Evolutionary conservation across 1,284 basidiomycete species (phyloP).

Genomic region (Cryptococcus sp.): DNA sequence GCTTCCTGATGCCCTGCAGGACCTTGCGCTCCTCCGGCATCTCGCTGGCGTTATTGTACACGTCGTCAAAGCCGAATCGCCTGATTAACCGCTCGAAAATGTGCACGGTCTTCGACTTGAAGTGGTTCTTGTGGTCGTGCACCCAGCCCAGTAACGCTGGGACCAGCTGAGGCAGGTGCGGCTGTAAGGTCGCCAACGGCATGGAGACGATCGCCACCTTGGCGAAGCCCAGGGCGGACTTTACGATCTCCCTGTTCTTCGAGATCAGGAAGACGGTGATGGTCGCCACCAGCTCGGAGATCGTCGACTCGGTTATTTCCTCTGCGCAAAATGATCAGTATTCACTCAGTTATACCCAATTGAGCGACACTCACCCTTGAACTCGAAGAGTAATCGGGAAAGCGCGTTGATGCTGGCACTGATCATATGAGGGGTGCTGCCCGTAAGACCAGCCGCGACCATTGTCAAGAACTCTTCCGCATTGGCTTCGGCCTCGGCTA

Average conservation of each 20-base stretch:
- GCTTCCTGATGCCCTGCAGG: conserved; percentile 84
- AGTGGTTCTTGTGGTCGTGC: conserved; percentile 98
- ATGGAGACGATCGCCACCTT: conserved; percentile 91
- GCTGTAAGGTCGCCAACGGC: conserved; percentile 67
- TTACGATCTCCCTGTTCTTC: conserved; percentile 96
- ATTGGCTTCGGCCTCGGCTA: conserved; percentile 65
- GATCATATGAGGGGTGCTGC: conserved; percentile 95
- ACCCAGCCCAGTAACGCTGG: conserved; percentile 88
- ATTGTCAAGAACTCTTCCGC: conserved; percentile 95
- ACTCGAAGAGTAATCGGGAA: conserved; percentile 92
- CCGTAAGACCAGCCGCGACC: conserved; percentile 92
- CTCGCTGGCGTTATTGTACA: conserved; percentile 64
- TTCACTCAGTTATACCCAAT: neutral
- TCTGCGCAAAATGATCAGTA: conserved; percentile 56
- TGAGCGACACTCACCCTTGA: conserved; percentile 66
- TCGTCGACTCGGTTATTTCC: conserved; percentile 70
- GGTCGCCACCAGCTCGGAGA: conserved; percentile 82
- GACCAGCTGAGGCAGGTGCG: conserved; percentile 75
- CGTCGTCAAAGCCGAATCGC: conserved; percentile 83
- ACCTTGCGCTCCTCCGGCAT: conserved; percentile 69
- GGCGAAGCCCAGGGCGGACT: conserved; percentile 90
- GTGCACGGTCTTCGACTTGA: conserved; percentile 94
- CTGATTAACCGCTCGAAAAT: conserved; percentile 95
- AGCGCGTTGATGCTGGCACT: conserved; percentile 94
- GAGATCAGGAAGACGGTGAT: conserved; percentile 87